phyloP scores from a whole-genome alignment of 495 filamentous ascomycete species.

The Xylaria acuta region DNA sequence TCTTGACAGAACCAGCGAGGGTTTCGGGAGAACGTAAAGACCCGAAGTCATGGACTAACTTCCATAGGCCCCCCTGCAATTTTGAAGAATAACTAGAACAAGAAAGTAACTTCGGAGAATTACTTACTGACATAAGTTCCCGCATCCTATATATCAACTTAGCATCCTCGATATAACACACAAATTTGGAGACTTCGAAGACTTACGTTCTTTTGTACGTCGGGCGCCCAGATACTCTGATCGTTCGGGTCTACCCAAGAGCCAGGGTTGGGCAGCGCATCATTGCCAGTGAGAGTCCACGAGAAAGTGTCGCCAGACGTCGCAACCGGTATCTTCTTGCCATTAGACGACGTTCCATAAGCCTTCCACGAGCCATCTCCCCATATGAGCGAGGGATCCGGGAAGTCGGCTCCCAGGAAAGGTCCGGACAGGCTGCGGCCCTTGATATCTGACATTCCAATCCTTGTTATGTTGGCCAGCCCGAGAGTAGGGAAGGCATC shows the following conservation, averaged over 20 bases:
- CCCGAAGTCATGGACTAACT: not conserved
- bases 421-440: constrained; percentile 34
- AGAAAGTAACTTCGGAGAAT: not conserved
- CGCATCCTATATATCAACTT: constrained; percentile 28
- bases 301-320: constrained; percentile 36
- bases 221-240: constrained; percentile 38
- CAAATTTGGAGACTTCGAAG: not conserved
- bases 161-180: not conserved
- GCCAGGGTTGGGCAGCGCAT: constrained; percentile 39
- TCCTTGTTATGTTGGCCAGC: constrained; percentile 38
- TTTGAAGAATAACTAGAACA: not conserved
- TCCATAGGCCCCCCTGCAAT: not conserved
- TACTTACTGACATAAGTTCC: constrained; percentile 55
- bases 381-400: constrained; percentile 40
- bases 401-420: constrained; percentile 40
- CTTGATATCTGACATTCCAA: constrained; percentile 31
- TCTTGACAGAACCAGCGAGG: not conserved
- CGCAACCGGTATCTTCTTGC: constrained; percentile 39
- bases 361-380: constrained; percentile 43
- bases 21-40: not conserved
- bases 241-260: constrained; percentile 38
- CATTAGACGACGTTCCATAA: constrained; percentile 37
- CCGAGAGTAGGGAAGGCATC: constrained; percentile 34
- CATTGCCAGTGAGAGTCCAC: constrained; percentile 35
- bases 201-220: constrained; percentile 42